phyloP scores from a whole-genome alignment of 192 early-diverging fungal species.

The Rhizophagus clarus region DNA sequence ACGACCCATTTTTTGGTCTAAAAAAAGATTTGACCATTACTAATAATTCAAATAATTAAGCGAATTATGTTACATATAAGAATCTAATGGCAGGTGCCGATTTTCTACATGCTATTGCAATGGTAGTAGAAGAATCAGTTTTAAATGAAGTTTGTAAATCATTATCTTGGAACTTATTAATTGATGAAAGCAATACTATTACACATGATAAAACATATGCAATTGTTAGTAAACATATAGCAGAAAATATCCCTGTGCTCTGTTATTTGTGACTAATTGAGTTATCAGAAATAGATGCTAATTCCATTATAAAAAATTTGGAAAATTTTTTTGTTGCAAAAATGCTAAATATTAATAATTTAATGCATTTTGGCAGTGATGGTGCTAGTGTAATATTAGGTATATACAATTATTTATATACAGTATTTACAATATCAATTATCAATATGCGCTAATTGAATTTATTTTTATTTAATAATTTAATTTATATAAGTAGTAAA shows the following conservation, averaged over 20 bases:
- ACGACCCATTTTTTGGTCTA: not conserved
- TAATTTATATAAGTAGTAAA: not conserved
- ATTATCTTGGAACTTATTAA: slow-evolving; percentile 4
- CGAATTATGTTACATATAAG: slow-evolving; percentile 6
- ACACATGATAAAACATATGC: slow-evolving; percentile 7
- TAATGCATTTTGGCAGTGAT: slow-evolving; percentile 12
- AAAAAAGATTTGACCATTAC: not conserved
- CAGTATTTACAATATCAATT: not conserved
- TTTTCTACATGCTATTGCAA: slow-evolving; percentile 17
- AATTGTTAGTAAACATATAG: slow-evolving; percentile 7
- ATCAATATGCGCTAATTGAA: not conserved
- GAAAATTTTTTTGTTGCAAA: slow-evolving; percentile 6
- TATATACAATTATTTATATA: slow-evolving; percentile 3
- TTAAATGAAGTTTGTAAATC: not conserved
- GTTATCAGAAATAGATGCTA: not conserved
- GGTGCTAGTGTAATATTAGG: not conserved
- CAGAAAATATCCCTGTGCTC: not conserved
- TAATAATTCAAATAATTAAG: not conserved
- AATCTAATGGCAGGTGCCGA: not conserved
- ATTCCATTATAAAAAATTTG: not conserved
- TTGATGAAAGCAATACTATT: slow-evolving; percentile 13
- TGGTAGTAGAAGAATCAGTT: not conserved
- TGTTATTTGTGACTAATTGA: slow-evolving; percentile 1
- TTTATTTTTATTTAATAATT: not conserved
- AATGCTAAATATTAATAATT: slow-evolving; percentile 7